Evolutionary conservation across 495 filamentous ascomycete species (phyloP), one percentile per base, ranked within the genome.

Genomic region (Neurospora hispaniola): DNA sequence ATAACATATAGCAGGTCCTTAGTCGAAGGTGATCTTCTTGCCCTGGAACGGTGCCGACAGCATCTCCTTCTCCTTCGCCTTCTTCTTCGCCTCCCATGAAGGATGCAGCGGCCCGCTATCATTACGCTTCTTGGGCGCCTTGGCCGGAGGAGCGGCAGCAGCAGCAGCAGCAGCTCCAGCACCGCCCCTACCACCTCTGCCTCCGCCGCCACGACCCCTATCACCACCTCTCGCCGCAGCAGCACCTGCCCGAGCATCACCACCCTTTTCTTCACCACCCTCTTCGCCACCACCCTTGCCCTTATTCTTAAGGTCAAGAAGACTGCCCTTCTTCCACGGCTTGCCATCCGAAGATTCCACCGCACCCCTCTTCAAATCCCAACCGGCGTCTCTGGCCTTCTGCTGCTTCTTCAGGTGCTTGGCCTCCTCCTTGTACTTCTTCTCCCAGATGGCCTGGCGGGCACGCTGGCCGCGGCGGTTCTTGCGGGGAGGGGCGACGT

Each of bases 21-120:
- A 98, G 82, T 97, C 93, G 84, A 99, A 99, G 0, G 88, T 87
- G 70, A 97, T 89, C 85, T 97, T 98, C 87, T 91, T 96, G 59
- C 96, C 96, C 79, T 91, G 81, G 75, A 96, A 97, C 10, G 86
- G 83, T 44, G 88, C 88, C 31, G 81, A 85, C 40, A 75, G 69
- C 75, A 85, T 80, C 75, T 87, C 88, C 76, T 80, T 85, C 82
- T 94, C 93, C 82, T 98, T 98, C 18, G 89, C 91, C 82, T 90
- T 90, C 84, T 89, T 92, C 59, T 90, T 92, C 8, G 96, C 96
- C 81, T 93, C 91, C 96, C 96, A 99, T 71, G 91, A 94, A 11
- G 96, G 96, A 88, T 99, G 96, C 76, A 98, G 79, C 8, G 90
- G 77, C 0, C 89, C 88, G 2, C 79, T 84, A 79, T 91, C 92